Base-by-base conservation (phyloP, 1,284 basidiomycete genomes). In the Dichomitus squalens region DNA sequence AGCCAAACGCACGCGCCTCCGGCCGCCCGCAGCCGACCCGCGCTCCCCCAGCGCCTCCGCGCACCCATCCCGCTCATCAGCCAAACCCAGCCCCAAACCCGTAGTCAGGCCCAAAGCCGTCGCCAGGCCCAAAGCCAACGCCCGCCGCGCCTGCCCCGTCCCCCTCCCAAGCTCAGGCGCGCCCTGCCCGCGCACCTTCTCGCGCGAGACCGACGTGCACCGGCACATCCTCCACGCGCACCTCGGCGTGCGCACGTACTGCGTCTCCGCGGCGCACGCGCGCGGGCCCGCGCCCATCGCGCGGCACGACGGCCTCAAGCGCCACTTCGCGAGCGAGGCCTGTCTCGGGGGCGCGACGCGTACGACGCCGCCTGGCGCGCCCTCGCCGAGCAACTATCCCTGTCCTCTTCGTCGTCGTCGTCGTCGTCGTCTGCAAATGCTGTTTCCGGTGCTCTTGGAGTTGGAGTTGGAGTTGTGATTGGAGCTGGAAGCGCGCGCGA, bases 211-310 rank as follows among this genome's bases (percentile, higher is more conserved):
- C 8, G 53, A 55, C 48, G 16, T 44, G 20, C 31, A 36, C 20
- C 31, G 53, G 23, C 53, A 55, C 48, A 21, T 55, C 48, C 29
- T 49, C 39, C 31, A 12, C 47, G 18, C 35, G 33, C 53, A 55
- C 48, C 38, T 55, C 48, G 31, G 23, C 12, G 12, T 29, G 18
- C 1, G 8, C 29, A 14, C 38, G 27, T 4, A 16, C 9, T 55
- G 53, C 53, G 21, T 8, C n/a, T 23, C 18, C 21, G 8, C 16
- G 35, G 12, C 18, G 21, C 40, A 43, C 27, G 23, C n/a, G 25
- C 36, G 20, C n/a, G 20, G n/a, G 1, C 41, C 34, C 9, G 20
- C 20, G 5, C 23, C 29, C 20, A 7, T 52, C 35, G 4, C 14
- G 1, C 55, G 55, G 14, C 49, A 23, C 43, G 18, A 33, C 52